phyloP scores from a whole-genome alignment of 1,284 basidiomycete species.

The Austroboletus novae-zelandiae region DNA sequence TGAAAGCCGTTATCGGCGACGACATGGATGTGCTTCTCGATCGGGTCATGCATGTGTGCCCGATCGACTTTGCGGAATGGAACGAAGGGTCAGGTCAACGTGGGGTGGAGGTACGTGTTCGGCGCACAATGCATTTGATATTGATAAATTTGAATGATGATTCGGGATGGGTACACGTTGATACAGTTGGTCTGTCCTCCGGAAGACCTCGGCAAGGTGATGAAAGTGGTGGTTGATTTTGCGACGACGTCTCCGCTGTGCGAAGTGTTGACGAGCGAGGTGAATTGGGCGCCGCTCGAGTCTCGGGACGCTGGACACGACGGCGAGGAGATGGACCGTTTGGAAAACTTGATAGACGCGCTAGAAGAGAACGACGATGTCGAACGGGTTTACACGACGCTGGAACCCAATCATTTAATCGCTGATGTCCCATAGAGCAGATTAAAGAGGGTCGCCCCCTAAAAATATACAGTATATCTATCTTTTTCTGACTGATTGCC shows the following conservation, averaged over 20 bases:
- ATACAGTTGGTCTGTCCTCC: constrained; percentile 57
- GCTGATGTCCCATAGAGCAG: constrained; percentile 20
- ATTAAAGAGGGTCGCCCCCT: constrained; percentile 1
- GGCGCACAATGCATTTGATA: constrained; percentile 8
- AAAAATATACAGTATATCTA: not conserved
- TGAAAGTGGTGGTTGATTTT: constrained; percentile 39
- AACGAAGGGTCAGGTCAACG: constrained; percentile 28
- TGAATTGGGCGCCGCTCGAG: constrained; percentile 55
- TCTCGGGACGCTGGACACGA: constrained; percentile 35
- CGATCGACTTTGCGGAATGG: constrained; percentile 52
- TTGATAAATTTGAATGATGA: not conserved
- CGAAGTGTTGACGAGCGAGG: constrained; percentile 53
- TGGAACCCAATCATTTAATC: constrained; percentile 35
- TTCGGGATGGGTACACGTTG: not conserved
- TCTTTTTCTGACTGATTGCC: not conserved
- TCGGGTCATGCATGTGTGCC: constrained; percentile 51
- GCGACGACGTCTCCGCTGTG: constrained; percentile 29
- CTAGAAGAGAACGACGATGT: constrained; percentile 65
- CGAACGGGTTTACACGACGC: constrained; percentile 60
- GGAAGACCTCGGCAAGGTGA: constrained; percentile 44
- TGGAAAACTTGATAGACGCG: constrained; percentile 50
- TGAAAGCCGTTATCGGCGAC: constrained; percentile 52
- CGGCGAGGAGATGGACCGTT: constrained; percentile 35
- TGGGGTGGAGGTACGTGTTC: constrained; percentile 41
- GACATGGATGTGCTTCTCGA: constrained; percentile 48